A percentile compares a stretch with the other conserved stretches of the same genome.
Evolutionary conservation across 768 basidiomycete species (phyloP).

Genomic region (Boletus eberwhitei): DNA sequence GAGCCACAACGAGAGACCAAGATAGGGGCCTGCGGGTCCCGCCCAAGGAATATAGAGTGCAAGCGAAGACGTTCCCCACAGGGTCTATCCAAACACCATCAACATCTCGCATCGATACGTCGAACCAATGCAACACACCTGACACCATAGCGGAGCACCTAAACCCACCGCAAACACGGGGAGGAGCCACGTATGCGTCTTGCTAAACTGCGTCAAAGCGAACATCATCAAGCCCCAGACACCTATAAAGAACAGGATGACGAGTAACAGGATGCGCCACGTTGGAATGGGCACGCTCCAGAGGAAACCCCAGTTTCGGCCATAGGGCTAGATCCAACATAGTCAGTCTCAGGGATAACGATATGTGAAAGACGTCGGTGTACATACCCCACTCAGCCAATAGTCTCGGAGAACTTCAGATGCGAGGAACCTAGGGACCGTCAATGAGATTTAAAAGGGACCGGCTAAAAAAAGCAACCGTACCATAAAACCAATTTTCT

Average conservation of each 20-base stretch:
- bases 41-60: constrained; percentile 95
- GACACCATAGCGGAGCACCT: constrained; percentile 94
- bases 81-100: constrained; percentile 48
- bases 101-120: background rate
- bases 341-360: constrained; percentile 6
- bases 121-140: constrained; percentile 41
- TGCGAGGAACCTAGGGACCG: constrained; percentile 61
- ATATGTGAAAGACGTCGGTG: background rate
- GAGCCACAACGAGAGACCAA: constrained; percentile 87
- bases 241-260: constrained; percentile 80
- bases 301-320: constrained; percentile 92
- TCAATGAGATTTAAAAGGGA: background rate
- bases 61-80: constrained; percentile 94
- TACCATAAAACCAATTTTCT: constrained; percentile 88
- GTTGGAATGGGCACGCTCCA: constrained; percentile 82
- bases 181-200: constrained; percentile 92
- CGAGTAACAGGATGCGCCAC: constrained; percentile 78
- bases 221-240: constrained; percentile 78
- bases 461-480: background rate
- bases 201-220: constrained; percentile 81
- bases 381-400: constrained; percentile 80
- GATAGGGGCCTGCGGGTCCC: constrained; percentile 78
- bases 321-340: constrained; percentile 60
- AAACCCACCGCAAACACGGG: constrained; percentile 95
- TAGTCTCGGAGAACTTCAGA: constrained; percentile 91